Evolutionary conservation across 495 filamentous ascomycete species (phyloP).

Genomic region (Penicillium alfredii): DNA sequence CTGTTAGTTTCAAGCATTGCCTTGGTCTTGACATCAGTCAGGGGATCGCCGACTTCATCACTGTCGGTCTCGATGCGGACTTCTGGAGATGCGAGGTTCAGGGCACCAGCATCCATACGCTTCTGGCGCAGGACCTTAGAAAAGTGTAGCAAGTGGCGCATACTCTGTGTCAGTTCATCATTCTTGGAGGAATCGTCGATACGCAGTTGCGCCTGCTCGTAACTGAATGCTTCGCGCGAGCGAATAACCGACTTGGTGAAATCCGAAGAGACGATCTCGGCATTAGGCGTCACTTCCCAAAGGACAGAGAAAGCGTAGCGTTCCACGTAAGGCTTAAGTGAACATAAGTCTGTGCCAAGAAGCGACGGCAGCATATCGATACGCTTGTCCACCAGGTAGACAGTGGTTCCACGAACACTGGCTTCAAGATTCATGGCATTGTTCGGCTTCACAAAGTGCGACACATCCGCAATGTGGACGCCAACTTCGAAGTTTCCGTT

Average conservation of each 20-base stretch:
- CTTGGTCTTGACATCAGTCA: constrained; percentile 89
- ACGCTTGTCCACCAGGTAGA: constrained; percentile 96
- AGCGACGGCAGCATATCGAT: constrained; percentile 98
- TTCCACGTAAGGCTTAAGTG: constrained; percentile 94
- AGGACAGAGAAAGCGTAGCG: constrained; percentile 93
- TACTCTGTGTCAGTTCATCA: constrained; percentile 84
- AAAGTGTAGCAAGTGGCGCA: constrained; percentile 79
- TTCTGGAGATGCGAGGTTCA: constrained; percentile 93
- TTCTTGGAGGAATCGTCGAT: constrained; percentile 83
- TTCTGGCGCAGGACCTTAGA: constrained; percentile 94
- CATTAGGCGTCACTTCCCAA: constrained; percentile 85
- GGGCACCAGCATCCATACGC: constrained; percentile 89
- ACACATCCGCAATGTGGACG: constrained; percentile 98
- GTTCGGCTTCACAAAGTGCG: constrained; percentile 94
- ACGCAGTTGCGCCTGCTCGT: constrained; percentile 87
- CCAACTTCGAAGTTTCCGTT: constrained; percentile 96
- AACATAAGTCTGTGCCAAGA: constrained; percentile 92
- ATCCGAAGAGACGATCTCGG: constrained; percentile 70
- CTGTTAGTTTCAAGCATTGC: constrained; percentile 92
- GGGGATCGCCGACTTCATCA: constrained; percentile 92
- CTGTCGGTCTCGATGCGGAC: constrained; percentile 90
- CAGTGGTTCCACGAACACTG: constrained; percentile 87
- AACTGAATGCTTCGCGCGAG: constrained; percentile 96
- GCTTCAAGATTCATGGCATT: constrained; percentile 97
- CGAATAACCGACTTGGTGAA: constrained; percentile 98